Conservation (phyloP, 2,329 filamentous ascomycete species). For the Apiospora pterosperma region DNA sequence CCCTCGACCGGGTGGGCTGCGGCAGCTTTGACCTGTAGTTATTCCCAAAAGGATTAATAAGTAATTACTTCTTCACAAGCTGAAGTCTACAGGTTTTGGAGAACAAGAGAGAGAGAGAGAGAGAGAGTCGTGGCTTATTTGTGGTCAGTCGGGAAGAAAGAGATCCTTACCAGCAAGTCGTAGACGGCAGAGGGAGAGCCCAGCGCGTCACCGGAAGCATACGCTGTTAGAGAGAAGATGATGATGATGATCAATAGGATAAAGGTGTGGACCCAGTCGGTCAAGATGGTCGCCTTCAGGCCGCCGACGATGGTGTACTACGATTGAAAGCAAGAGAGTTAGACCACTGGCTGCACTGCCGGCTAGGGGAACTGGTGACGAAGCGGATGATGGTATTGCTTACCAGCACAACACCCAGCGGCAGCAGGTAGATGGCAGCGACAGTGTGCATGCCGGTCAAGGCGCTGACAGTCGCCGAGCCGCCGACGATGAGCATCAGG, state of each 20-base stretch:
- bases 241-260: slow-evolving; percentile 82
- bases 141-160: neutral
- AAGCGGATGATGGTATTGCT: no score
- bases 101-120: no score
- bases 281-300: slow-evolving; percentile 76
- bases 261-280: slow-evolving; percentile 85
- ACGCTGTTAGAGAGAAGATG: slow-evolving; percentile 78
- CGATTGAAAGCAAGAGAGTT: no score
- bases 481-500: slow-evolving; percentile 84
- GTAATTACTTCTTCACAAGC: no score
- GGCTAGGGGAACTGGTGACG: no score
- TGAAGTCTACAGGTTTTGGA: no score
- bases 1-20: slow-evolving; percentile 70
- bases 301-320: neutral
- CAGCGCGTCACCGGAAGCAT: slow-evolving; percentile 67
- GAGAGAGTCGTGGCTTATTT: no score
- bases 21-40: slow-evolving; percentile 51
- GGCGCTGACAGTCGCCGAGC: slow-evolving; percentile 68
- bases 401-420: slow-evolving; percentile 77
- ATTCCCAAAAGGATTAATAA: neutral
- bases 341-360: no score
- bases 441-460: slow-evolving; percentile 73
- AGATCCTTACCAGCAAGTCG: slow-evolving; percentile 58
- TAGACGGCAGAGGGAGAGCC: slow-evolving; percentile 77
- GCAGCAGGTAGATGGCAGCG: slow-evolving; percentile 80